Percentiles rank a stretch among this genome's conserved stretches.
phyloP scores from a whole-genome alignment of 2,329 filamentous ascomycete species.

The Ceratocystis colombiana region DNA sequence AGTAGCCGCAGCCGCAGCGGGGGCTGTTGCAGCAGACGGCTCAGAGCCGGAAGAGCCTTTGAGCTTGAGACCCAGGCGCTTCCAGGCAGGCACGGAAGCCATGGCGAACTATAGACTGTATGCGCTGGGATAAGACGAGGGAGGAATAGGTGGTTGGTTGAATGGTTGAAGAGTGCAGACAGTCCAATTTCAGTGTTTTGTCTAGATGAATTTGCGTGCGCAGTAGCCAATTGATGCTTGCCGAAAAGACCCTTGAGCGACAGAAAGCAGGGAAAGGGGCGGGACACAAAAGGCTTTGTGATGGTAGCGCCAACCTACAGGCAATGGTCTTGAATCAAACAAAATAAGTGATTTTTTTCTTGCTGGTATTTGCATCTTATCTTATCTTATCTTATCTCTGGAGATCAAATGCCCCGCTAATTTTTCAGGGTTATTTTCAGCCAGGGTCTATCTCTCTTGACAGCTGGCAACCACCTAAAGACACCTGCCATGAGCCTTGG shows the following conservation, averaged over 20 bases:
- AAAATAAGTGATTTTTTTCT: conserved; percentile 18
- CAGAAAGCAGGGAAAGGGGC: background rate
- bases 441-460: background rate
- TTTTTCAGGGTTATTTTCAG: background rate
- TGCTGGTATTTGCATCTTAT: conserved; percentile 7
- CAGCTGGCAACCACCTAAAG: background rate
- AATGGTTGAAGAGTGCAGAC: background rate
- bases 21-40: conserved; percentile 27
- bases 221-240: background rate
- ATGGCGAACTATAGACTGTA: conserved; percentile 38
- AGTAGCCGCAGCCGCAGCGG: background rate
- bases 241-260: background rate
- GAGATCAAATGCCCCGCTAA: conserved; percentile 5
- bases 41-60: conserved; percentile 35
- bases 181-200: background rate
- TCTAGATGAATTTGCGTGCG: background rate
- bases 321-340: too few species aligned
- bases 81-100: conserved; percentile 48
- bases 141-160: background rate
- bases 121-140: conserved; percentile 29
- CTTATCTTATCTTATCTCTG: background rate
- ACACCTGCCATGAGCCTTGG: background rate
- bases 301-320: background rate
- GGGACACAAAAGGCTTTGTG: background rate
- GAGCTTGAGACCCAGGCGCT: conserved; percentile 54